Base-by-base conservation (phyloP, 1,139 yeast species). In the Casaregolazyma suthepensis region DNA sequence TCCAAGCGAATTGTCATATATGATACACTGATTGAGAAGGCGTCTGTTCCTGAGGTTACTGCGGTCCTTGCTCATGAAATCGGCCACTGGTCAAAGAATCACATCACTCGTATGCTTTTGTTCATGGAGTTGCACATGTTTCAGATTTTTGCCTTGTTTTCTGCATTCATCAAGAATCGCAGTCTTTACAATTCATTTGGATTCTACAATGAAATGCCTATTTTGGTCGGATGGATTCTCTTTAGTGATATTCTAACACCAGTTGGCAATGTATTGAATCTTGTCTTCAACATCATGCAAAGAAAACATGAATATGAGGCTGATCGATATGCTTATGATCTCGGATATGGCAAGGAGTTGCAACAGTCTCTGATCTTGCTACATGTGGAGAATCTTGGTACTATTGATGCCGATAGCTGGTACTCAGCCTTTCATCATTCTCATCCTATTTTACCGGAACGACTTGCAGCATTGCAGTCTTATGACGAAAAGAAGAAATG, bases 1-100 rank as follows among this genome's bases (percentile, higher is more conserved):
- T 84, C 90, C 55, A 93, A 93, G 72, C 93, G 91, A 70, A 93
- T 93, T 71, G 98, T 93, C 50, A 78, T 93, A 52, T 93, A 77
- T 68, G 99, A 93, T 65, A 93, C 98, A 7, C 79, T 93, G 71
- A 84, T 93, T 60, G 83, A 87, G 57, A 86, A 87, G 55, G 83
- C 91, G 35, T 74, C 90, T 37, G 79, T 82, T 37, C 80, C 79
- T 49, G 96, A 93, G 71, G 87, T 91, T 35, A 89, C 91, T 52
- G 97, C 99, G 45, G 96, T 93, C 1, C 77, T 93, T 63, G 98
- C 96, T 20, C 99, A 93, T 67, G 99, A 93, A 74, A 86, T 93
- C 61, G 99, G 99, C 49, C 99, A 93, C 70, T 93, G 99, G 99
- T 85, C 86, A 62, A 77, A 86, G 68, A 83, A 85, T 56, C 99